Evolutionary conservation across 2,329 filamentous ascomycete genomes (phyloP), one percentile per base, ranked within the genome.

Genomic region (Phialophora expanda): DNA sequence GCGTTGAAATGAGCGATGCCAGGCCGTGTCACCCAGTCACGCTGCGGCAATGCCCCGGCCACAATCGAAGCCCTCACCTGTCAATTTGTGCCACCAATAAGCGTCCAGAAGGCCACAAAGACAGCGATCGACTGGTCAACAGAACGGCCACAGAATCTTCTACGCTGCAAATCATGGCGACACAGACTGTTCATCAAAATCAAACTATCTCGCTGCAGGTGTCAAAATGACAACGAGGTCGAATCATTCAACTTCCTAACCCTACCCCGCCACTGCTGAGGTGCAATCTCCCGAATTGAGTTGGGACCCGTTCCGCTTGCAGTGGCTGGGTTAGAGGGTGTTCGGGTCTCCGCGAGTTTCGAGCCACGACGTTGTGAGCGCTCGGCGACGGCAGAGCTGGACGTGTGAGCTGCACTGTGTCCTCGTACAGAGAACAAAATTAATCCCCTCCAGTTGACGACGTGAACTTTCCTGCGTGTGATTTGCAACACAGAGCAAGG

Each of bases 271-370:
- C 22, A 30, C 38, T 11, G 64, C 53, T 44, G 28, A 32, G 41
- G 50, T 63, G 66, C 62, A 68, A 68, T 68, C 60, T 68, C 66
- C 62, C 66, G 34, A 58, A 61, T 62, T 62, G 66, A 65, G 62
- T 48, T 32, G 50, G 55, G 28, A 30, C 28, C 46, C 53, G 55
- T 32, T 22, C 53, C 28, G 50, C 38, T 58, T 54, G 32, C 54
- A 41, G 54, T 62, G 54, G 58, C 53, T 44, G 38, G 38, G 17
- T 44, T 6, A 38, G 38, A 6, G 38, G 38, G 38, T 44, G 38
- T 44, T 44, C 2, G 3, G 7, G 17, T 44, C 38, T n/a, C 17
- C 17, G 38, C 38, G 38, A 44, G 17, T 44, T 44, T 44, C 9
- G 58, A 32, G n/a, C 24, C n/a, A 12, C 20, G 56, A 0, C 17